phyloP scores from a whole-genome alignment of 2,329 filamentous ascomycete genomes.

The Tolypocladium paradoxum region DNA sequence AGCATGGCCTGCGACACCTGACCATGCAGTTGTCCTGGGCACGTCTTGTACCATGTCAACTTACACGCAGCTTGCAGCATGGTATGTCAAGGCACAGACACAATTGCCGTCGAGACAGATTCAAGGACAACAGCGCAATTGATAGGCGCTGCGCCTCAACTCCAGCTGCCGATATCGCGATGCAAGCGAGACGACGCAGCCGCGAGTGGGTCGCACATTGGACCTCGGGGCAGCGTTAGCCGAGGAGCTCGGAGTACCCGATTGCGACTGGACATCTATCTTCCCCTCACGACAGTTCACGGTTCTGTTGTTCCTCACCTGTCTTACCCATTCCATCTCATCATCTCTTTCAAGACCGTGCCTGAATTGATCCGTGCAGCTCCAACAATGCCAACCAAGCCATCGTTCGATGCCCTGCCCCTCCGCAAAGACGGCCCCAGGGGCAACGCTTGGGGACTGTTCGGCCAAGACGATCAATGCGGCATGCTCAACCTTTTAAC shows the following conservation, averaged over 20 bases:
- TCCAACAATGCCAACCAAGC: conserved; percentile 4
- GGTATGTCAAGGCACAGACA: background rate
- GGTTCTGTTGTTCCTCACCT: background rate
- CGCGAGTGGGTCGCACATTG: background rate
- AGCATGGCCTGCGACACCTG: too few relatives aligned
- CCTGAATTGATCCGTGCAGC: background rate
- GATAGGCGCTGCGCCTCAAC: too few relatives aligned
- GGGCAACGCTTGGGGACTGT: conserved; percentile 47
- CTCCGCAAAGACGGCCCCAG: conserved; percentile 36
- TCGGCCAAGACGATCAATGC: conserved; percentile 37
- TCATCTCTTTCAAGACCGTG: too few relatives aligned
- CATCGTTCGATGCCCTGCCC: conserved; percentile 34
- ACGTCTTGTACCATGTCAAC: too few relatives aligned
- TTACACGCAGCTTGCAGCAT: too few relatives aligned
- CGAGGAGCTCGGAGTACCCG: background rate
- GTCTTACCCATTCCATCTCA: background rate
- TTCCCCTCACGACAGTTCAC: background rate
- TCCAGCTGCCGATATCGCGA: background rate
- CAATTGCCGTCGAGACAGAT: background rate
- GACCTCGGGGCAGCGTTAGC: background rate
- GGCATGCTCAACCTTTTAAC: conserved; percentile 46
- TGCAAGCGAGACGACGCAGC: background rate
- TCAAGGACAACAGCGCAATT: too few relatives aligned
- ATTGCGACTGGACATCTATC: background rate
- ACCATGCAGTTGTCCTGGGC: too few relatives aligned